Percentiles rank a stretch among this genome's conserved stretches.
phyloP scores from a whole-genome alignment of 2,329 filamentous ascomycete genomes.

The Furcasterigmium furcatum region DNA sequence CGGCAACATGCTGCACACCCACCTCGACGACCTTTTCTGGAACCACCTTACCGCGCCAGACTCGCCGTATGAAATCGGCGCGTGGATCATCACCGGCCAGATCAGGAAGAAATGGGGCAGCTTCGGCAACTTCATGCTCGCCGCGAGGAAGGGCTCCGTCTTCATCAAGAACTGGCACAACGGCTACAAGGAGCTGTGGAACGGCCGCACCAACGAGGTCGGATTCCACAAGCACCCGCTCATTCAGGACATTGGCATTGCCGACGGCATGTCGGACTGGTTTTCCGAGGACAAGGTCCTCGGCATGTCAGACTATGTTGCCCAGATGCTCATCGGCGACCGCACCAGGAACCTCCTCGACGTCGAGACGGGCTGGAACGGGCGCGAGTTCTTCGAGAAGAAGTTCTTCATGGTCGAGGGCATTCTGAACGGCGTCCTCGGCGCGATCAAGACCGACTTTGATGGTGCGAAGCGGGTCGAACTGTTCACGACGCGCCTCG shows the following conservation, averaged over 20 bases:
- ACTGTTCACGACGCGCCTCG: conserved; percentile 23
- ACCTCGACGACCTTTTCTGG: conserved; percentile 29
- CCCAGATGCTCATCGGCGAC: conserved; percentile 30
- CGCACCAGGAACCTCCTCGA: conserved; percentile 28
- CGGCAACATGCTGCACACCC: conserved; percentile 26
- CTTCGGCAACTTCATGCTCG: conserved; percentile 39
- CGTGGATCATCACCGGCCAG: conserved; percentile 28
- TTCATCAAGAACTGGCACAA: conserved; percentile 41
- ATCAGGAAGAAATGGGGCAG: conserved; percentile 27
- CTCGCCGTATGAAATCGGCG: conserved; percentile 19
- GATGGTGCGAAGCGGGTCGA: conserved; percentile 24
- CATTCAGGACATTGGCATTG: conserved; percentile 24
- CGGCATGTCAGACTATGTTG: conserved; percentile 30
- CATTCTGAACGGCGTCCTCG: conserved; percentile 25
- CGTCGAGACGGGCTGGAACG: conserved; percentile 22
- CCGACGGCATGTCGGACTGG: conserved; percentile 21
- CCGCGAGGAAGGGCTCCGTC: conserved; percentile 32
- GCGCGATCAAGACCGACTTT: conserved; percentile 22
- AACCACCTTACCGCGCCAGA: conserved; percentile 17
- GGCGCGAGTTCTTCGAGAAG: conserved; percentile 24
- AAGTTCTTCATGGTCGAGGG: conserved; percentile 27
- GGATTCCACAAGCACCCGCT: conserved; percentile 27
- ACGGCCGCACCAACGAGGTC: conserved; percentile 22
- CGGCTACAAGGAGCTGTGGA: conserved; percentile 31
- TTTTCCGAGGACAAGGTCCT: conserved; percentile 15